Conservation (phyloP, 2,329 filamentous ascomycete genomes). For the Colletotrichum incanum region DNA sequence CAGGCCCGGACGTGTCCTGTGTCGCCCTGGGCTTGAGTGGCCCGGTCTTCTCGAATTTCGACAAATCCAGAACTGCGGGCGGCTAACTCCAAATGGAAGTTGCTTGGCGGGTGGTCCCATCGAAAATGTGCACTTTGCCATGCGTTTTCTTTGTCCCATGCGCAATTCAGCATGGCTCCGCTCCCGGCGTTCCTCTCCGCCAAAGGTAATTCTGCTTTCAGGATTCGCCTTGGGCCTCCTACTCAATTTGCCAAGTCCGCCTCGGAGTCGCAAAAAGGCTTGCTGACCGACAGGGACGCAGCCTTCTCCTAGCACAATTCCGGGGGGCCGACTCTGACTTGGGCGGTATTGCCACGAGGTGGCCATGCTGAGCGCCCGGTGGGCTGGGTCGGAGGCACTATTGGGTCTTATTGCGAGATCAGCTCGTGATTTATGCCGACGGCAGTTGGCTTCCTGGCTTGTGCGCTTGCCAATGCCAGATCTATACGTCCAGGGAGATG, state of each 20-base stretch:
- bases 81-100: slow-evolving; percentile 24
- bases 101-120: slow-evolving; percentile 10
- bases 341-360: slow-evolving; percentile 37
- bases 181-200: slow-evolving; percentile 23
- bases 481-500: background rate
- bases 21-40: slow-evolving; percentile 14
- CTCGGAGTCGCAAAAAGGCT: slow-evolving; percentile 16
- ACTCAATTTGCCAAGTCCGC: background rate
- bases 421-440: slow-evolving; percentile 7
- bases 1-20: slow-evolving; percentile 12
- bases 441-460: slow-evolving; percentile 12
- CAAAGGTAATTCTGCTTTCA: slow-evolving; percentile 16
- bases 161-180: slow-evolving; percentile 11
- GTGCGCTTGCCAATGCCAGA: slow-evolving; percentile 1
- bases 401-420: slow-evolving; percentile 2
- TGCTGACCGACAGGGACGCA: slow-evolving; percentile 24
- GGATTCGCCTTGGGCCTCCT: slow-evolving; percentile 12
- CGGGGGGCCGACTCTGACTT: slow-evolving; percentile 12
- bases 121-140: slow-evolving; percentile 11
- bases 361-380: slow-evolving; percentile 34
- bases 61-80: background rate
- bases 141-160: slow-evolving; percentile 20
- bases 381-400: slow-evolving; percentile 10
- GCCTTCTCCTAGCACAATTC: slow-evolving; percentile 21
- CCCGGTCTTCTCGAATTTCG: slow-evolving; percentile 32